These are phyloP conservation scores for Noccaea caerulescens DNA, from an alignment of 345 rosid species.

Conservation along the genomic window DNA sequence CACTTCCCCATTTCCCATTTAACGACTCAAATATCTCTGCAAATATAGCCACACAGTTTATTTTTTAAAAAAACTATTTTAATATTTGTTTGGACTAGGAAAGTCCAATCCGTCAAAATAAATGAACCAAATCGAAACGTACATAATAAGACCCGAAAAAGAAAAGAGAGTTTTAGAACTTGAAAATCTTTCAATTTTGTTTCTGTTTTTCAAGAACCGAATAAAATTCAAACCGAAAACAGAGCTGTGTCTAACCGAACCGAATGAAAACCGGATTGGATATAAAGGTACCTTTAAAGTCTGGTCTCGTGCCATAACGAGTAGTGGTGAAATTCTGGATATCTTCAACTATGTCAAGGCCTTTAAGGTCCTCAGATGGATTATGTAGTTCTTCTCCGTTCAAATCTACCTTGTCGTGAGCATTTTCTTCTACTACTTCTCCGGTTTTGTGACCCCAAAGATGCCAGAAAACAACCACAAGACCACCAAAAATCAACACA, in stretches of 20 bases:
- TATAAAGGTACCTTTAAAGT: conserved; percentile 57
- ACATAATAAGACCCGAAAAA: not conserved
- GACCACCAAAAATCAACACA: conserved; percentile 68
- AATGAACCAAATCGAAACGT: no score
- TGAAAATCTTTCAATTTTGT: not conserved
- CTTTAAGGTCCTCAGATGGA: conserved; percentile 24
- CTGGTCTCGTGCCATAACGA: conserved; percentile 80
- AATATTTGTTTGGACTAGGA: not conserved
- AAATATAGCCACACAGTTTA: not conserved
- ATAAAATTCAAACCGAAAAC: not conserved
- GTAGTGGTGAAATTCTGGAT: conserved; percentile 39
- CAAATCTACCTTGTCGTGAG: conserved; percentile 20
- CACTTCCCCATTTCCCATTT: conserved; percentile 65
- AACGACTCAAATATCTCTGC: conserved; percentile 66
- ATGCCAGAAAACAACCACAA: conserved; percentile 72
- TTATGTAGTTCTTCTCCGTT: conserved; percentile 10
- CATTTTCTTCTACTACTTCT: conserved; percentile 25
- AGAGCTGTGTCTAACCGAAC: not conserved
- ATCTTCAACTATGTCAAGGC: conserved; percentile 22
- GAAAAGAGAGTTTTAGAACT: not conserved
- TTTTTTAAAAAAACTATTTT: not conserved
- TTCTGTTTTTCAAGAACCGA: not conserved
- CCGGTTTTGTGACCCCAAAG: conserved; percentile 54
- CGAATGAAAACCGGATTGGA: not conserved
- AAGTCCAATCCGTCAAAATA: no score